Evolutionary conservation across 2,329 filamentous ascomycete genomes (phyloP).

Genomic region (Cercospora canescens): DNA sequence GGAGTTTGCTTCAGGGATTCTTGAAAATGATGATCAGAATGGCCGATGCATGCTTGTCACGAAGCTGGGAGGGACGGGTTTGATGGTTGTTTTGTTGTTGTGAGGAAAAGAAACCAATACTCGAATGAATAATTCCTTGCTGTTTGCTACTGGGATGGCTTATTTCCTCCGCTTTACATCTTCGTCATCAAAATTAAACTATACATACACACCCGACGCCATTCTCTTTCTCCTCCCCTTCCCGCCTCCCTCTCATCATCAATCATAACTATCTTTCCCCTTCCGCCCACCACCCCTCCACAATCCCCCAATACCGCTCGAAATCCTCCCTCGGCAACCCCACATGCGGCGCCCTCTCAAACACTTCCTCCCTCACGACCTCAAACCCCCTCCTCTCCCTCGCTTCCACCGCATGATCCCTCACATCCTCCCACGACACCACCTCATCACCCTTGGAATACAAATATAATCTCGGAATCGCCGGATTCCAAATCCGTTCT

Average conservation of each 20-base stretch:
- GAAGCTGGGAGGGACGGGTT: too few species aligned
- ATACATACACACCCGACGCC: too few species aligned
- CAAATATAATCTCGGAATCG: conserved; percentile 52
- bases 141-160: too few species aligned
- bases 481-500: background rate
- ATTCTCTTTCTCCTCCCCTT: background rate
- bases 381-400: conserved; percentile 50
- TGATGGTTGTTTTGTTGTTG: too few species aligned
- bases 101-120: too few species aligned
- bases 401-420: conserved; percentile 54
- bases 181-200: too few species aligned
- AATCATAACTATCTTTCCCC: background rate
- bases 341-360: conserved; percentile 61
- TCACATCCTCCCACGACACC: conserved; percentile 58
- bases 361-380: conserved; percentile 51
- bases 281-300: background rate
- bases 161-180: too few species aligned
- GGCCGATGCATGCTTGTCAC: too few species aligned
- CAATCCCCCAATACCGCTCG: conserved; percentile 47
- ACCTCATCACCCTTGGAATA: conserved; percentile 61
- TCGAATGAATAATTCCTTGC: too few species aligned
- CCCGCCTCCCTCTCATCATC: background rate
- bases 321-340: conserved; percentile 61
- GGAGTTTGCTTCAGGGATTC: too few species aligned
- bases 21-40: too few species aligned